phyloP scores from a whole-genome alignment of 2,329 filamentous ascomycete species.

The Ceratocystis smalleyi region DNA sequence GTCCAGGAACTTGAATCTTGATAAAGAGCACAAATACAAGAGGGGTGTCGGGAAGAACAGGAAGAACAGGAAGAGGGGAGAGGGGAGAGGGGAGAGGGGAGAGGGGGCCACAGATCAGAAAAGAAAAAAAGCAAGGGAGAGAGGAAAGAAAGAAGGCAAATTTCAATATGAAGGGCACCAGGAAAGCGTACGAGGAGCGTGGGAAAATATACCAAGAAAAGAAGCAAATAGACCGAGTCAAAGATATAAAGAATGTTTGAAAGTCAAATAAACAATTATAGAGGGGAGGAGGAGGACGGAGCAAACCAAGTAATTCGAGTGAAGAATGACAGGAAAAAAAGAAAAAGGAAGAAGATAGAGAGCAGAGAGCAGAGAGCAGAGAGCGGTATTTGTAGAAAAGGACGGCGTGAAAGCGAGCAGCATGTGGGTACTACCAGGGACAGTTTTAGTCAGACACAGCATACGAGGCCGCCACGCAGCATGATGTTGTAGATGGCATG shows the following conservation, averaged over 20 bases:
- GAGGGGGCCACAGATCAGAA: background rate
- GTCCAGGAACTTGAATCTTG: background rate
- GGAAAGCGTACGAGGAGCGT: background rate
- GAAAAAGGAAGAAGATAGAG: no score
- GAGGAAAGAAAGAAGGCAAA: background rate
- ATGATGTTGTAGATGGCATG: background rate
- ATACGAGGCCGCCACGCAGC: background rate
- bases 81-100: background rate
- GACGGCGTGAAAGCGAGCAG: background rate
- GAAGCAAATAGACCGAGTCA: background rate
- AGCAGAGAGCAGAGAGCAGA: no score
- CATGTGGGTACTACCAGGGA: background rate
- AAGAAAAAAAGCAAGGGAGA: background rate
- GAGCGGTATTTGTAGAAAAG: no score
- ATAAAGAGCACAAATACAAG: background rate
- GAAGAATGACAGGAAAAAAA: no score
- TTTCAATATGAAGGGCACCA: background rate
- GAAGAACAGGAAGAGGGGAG: background rate
- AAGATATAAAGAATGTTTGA: background rate
- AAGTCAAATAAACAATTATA: background rate
- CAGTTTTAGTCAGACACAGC: background rate
- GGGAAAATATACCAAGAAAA: background rate
- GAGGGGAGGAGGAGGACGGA: background rate
- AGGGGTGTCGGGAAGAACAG: background rate
- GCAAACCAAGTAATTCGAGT: background rate